These are phyloP conservation scores for Zygoascus meyerae DNA, from an alignment of 1,139 yeast genomes.

Conservation along the genomic window DNA sequence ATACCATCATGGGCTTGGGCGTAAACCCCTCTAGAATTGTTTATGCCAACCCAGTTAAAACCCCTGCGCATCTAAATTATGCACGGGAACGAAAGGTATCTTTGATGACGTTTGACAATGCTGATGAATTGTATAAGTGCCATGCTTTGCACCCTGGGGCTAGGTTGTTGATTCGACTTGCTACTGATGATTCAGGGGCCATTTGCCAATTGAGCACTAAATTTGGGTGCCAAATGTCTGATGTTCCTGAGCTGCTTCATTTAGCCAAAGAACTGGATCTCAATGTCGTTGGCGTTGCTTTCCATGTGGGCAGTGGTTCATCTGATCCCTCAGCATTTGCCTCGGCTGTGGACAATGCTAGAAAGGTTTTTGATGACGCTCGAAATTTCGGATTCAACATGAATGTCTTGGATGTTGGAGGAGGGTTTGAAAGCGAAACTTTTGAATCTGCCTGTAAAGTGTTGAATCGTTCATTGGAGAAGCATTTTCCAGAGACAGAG, in stretches of 20 bases:
- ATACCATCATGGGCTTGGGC: constrained; percentile 55
- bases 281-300: constrained; percentile 76
- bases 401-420: constrained; percentile 78
- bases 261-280: constrained; percentile 58
- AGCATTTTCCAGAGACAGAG: constrained; percentile 48
- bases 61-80: constrained; percentile 69
- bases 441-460: constrained; percentile 59
- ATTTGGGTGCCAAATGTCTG: constrained; percentile 70
- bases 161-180: constrained; percentile 68
- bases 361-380: constrained; percentile 61
- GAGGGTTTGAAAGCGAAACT: constrained; percentile 74
- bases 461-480: constrained; percentile 51
- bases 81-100: constrained; percentile 53
- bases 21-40: constrained; percentile 62
- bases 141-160: constrained; percentile 62
- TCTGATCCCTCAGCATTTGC: constrained; percentile 62
- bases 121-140: constrained; percentile 75
- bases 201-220: constrained; percentile 84
- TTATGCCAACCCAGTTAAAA: constrained; percentile 93
- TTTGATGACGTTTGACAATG: constrained; percentile 85
- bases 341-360: constrained; percentile 70
- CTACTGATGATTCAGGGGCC: constrained; percentile 86
- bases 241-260: constrained; percentile 52
- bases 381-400: constrained; percentile 42
- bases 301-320: constrained; percentile 96